A percentile compares a stretch with the other conserved stretches of the same genome.
These are phyloP conservation scores for Moelleriella libera DNA, from an alignment of 2,329 filamentous ascomycete species.

Conservation along the genomic window DNA sequence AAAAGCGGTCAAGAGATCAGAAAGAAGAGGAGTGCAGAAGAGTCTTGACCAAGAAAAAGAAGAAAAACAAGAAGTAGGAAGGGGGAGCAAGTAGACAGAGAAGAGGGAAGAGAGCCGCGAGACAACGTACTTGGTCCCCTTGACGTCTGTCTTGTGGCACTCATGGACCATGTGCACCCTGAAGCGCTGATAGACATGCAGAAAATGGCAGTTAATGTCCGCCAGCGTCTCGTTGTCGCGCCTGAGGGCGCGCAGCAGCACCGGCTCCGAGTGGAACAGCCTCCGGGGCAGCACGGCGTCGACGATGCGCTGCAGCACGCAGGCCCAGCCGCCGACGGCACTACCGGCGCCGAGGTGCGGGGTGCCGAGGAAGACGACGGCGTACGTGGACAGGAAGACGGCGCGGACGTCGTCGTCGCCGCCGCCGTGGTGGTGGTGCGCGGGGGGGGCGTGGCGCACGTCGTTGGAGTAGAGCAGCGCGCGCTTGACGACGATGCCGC, in stretches of 20 bases:
- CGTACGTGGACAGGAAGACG: slow-evolving; percentile 62
- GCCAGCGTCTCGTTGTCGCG: slow-evolving; percentile 60
- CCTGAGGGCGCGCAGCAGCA: slow-evolving; percentile 57
- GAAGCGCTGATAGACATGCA: slow-evolving; percentile 57
- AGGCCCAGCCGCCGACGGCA: slow-evolving; percentile 44
- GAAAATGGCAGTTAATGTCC: slow-evolving; percentile 60
- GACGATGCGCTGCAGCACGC: slow-evolving; percentile 53
- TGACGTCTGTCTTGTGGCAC: slow-evolving; percentile 55
- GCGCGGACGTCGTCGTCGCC: slow-evolving; percentile 50
- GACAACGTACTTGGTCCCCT: slow-evolving; percentile 35
- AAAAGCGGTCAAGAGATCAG: too few relatives aligned
- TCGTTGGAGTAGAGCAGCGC: slow-evolving; percentile 55
- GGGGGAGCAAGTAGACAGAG: too few relatives aligned
- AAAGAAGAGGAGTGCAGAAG: too few relatives aligned
- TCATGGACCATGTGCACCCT: slow-evolving; percentile 68
- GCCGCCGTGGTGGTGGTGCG: slow-evolving; percentile 22
- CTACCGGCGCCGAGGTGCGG: slow-evolving; percentile 58
- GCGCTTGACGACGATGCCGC: slow-evolving; percentile 58
- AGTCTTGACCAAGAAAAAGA: too few relatives aligned
- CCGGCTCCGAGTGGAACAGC: slow-evolving; percentile 51
- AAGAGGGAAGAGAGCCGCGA: too few relatives aligned
- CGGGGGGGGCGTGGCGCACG: slow-evolving; percentile 14
- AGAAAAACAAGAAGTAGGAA: too few relatives aligned
- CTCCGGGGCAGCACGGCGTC: slow-evolving; percentile 49
- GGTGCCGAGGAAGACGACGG: slow-evolving; percentile 63